Conservation (phyloP, 2,329 filamentous ascomycete genomes). For the Claviceps africana region DNA sequence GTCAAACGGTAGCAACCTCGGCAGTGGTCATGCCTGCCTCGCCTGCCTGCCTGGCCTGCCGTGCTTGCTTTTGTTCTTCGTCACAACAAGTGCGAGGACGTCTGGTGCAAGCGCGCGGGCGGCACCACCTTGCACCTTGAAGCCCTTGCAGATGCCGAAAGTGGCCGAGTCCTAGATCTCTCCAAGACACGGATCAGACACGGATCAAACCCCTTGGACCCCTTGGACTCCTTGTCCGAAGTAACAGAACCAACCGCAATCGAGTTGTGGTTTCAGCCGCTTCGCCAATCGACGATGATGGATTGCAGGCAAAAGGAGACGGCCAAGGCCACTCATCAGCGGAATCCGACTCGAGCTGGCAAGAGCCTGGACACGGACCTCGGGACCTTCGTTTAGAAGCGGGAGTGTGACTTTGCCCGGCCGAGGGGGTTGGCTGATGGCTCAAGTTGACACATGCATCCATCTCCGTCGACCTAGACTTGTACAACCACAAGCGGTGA, state of each 20-base stretch:
- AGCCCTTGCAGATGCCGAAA: neutral
- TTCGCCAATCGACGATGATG: neutral
- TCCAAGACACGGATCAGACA: neutral
- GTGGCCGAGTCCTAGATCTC: neutral
- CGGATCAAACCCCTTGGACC: no score
- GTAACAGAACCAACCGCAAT: neutral
- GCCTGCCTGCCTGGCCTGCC: no score
- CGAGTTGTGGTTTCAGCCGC: neutral
- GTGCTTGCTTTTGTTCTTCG: neutral
- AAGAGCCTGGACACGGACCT: neutral
- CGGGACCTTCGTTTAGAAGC: neutral
- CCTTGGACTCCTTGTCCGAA: neutral
- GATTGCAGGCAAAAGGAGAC: neutral
- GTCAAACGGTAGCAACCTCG: neutral
- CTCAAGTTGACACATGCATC: neutral
- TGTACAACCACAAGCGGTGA: neutral
- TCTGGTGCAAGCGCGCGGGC: neutral
- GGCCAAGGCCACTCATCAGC: neutral
- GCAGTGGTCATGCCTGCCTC: neutral
- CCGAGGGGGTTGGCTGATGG: no score
- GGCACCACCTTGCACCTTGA: neutral
- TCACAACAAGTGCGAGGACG: neutral
- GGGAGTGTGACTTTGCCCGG: no score
- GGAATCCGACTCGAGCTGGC: neutral
- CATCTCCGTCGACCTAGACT: neutral